These are phyloP conservation scores for Globisporangium polare DNA, from an alignment of 352 stramenopile genomes.

Conservation along the genomic window DNA sequence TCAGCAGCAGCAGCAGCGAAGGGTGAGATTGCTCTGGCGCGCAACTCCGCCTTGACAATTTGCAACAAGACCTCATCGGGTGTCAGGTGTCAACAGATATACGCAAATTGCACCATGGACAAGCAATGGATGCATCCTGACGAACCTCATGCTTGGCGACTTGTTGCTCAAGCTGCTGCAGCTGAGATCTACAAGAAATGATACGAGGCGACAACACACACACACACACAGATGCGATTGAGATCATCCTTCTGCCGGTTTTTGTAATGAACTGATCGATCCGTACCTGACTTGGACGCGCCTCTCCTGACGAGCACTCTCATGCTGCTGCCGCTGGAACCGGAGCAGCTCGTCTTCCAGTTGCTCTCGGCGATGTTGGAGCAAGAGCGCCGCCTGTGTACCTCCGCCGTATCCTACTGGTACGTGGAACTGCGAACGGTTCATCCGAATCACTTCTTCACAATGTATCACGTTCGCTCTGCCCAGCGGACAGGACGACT, in stretches of 20 bases:
- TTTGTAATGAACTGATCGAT: neutral
- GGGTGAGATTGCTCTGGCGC: neutral
- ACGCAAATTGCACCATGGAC: neutral
- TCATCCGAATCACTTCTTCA: neutral
- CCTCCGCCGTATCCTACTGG: constrained; percentile 1
- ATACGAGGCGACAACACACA: too few species aligned
- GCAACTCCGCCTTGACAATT: neutral
- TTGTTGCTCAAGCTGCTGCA: constrained; percentile 30
- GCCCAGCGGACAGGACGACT: neutral
- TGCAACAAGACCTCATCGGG: neutral
- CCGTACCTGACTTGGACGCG: constrained; percentile 24
- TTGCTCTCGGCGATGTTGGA: constrained; percentile 12
- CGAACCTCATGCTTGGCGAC: constrained; percentile 26
- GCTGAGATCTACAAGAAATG: constrained; percentile 25
- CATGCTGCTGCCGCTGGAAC: constrained; percentile 23
- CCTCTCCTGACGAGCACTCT: constrained; percentile 14
- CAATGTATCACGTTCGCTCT: neutral
- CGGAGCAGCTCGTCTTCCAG: constrained; percentile 26
- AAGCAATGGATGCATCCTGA: neutral
- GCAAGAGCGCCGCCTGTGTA: neutral
- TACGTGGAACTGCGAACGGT: constrained; percentile 9
- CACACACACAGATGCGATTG: too few species aligned
- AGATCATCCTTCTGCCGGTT: too few species aligned
- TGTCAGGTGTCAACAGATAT: too few species aligned
- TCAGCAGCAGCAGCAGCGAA: neutral